Evolutionary conservation across 805 yeast genomes (phyloP), one percentile per base, ranked within the genome.

Genomic region (Clavispora santaluciae): DNA sequence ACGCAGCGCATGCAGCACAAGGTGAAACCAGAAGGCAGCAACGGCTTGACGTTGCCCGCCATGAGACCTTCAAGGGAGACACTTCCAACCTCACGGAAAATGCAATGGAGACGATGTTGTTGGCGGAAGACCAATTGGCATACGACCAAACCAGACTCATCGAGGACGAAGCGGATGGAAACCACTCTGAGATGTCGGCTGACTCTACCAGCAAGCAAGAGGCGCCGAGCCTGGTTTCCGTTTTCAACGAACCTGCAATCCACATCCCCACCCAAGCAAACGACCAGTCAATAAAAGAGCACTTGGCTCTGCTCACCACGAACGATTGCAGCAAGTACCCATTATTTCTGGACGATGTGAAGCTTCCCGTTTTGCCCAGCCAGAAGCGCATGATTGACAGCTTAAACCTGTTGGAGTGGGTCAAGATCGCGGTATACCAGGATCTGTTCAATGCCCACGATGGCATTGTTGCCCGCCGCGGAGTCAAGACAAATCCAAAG

Each of bases 371-470:
- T 41, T 69, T 63, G 42, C 42, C 57, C 1, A 63, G 65, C 10
- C 57, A 78, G 45, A 43, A 41, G 30, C 50, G 50, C 12, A 81
- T 83, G 28, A 57, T 77, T 24, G 56, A 68, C 2, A 75, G 76
- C 46, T 66, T 90, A 55, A 85, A 86, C 59, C 51, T 60, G 16
- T 57, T 91, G 18, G 70, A 73, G 3, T 90, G 96, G 96, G 66
- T 77, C 36, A 87, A 90, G 56, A 73, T 86, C 33, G 85, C 93
- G 0, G 81, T 83, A 2, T 79, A 77, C 49, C 70, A 90, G 35
- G 81, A 79, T 46, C 73, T 83, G 13, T 68, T 83, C 54, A 88
- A 89, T 59, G 81, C 97, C 0, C 98, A 90, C 56, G 95, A 85
- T 44, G 86, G 85, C 4, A 86, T 91, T 39, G 85, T 88, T 13